Conservation (phyloP, 768 basidiomycete genomes). For the Hericium rajendrae region DNA sequence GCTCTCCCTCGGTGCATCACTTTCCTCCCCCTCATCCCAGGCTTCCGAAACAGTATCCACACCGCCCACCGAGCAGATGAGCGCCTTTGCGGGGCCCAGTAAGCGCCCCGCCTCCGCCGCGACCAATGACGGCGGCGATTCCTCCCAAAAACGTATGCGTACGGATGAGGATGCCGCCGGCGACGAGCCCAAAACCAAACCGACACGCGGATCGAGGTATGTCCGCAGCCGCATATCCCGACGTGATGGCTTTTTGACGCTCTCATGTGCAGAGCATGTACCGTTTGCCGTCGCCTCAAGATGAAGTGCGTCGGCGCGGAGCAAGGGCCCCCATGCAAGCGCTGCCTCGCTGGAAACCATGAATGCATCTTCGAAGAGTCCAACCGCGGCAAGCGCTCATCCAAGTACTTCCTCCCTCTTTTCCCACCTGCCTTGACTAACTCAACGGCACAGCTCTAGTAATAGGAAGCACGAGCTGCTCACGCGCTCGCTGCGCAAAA, state of each 20-base stretch:
- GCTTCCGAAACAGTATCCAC: conserved; percentile 71
- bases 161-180: conserved; percentile 47
- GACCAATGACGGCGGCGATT: conserved; percentile 39
- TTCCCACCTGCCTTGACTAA: conserved; percentile 11
- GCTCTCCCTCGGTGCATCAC: conserved; percentile 44
- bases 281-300: conserved; percentile 83
- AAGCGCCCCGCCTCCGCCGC: conserved; percentile 24
- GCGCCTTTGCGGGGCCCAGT: conserved; percentile 29
- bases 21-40: conserved; percentile 74
- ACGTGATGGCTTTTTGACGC: no score
- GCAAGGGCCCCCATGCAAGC: conserved; percentile 85
- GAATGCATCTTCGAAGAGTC: conserved; percentile 97
- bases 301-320: conserved; percentile 93
- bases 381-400: conserved; percentile 84
- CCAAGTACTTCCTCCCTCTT: conserved; percentile 44
- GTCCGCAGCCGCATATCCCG: no score
- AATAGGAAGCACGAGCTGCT: conserved; percentile 77
- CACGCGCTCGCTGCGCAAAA: conserved; percentile 74
- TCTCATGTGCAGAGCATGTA: conserved; percentile 60
- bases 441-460: conserved; percentile 18
- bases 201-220: conserved; percentile 78
- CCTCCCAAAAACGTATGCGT: conserved; percentile 24
- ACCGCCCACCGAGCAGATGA: conserved; percentile 53
- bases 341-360: conserved; percentile 67
- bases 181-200: conserved; percentile 64